Evolutionary conservation across 306 rosid species (phyloP), one percentile per base, ranked within the genome.

Genomic region (Abrus precatorius): DNA sequence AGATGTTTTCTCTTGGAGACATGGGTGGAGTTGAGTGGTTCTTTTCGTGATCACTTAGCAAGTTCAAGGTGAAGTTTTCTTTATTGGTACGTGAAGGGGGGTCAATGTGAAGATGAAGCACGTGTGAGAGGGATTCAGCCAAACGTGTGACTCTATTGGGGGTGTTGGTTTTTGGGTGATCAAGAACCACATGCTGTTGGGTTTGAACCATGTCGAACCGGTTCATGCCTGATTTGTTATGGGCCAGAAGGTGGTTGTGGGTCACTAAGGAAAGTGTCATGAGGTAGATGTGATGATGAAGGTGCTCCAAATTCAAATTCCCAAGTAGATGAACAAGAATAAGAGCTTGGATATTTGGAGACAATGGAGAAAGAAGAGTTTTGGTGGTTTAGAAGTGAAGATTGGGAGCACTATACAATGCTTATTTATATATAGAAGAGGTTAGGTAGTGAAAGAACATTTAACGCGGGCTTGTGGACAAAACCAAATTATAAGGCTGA

Each of bases 1-100:
- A 83, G 34, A 89, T 90, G 65, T 62, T 53, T 38, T 89, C 97
- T 44, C 76, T 88, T 1, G 97, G 92, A 12, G 94, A 92, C 69
- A 55, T 41, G 10, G 92, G 72, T 45, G 92, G 92, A 9, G 89
- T 88, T 36, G 90, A 84, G 64, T 55, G 86, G 9, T 83, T 77
- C 47, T 84, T 77, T 32, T 83, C 85, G 1, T 72, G 48, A 3
- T 72, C 44, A 6, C 30, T 49, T 9, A 55, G 38, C n/a, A 80
- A 45, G 13, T 76, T 44, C 75, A 75, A 57, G 54, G 20, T 70
- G 32, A 82, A 9, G 27, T 30, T 43, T 7, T 49, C 65, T 62
- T 41, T 40, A 9, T 50, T 20, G n/a, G 80, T 33, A 7, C 41
- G 71, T 3, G 87, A 52, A 38, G 86, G 84, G 2, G 85, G 75